phyloP scores from a whole-genome alignment of 1,139 yeast species.

The Blastobotrys proliferans region DNA sequence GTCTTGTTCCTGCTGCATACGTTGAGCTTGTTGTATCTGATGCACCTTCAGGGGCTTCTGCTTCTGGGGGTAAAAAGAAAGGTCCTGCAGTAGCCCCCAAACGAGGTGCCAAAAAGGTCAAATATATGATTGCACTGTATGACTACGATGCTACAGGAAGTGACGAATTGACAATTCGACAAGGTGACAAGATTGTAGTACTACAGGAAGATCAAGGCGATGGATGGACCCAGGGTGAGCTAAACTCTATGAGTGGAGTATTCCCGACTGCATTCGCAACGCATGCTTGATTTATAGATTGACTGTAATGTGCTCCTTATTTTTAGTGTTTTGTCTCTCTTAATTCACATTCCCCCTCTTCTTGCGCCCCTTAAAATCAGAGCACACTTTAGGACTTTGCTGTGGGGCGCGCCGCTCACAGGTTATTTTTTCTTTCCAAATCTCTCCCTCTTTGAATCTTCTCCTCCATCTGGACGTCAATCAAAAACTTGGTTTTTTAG shows the following conservation, averaged over 20 bases:
- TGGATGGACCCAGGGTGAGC: constrained; percentile 96
- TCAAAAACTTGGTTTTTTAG: constrained; percentile 2
- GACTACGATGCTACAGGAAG: constrained; percentile 79
- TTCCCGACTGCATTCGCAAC: constrained; percentile 75
- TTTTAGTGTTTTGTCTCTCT: background rate
- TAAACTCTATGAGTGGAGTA: constrained; percentile 66
- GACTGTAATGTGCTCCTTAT: no score
- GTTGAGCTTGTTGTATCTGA: constrained; percentile 40
- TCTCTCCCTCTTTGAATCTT: constrained; percentile 3
- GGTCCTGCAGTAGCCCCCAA: constrained; percentile 85
- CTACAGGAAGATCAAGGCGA: constrained; percentile 75
- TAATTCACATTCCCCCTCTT: constrained; percentile 2
- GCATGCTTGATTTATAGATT: no score
- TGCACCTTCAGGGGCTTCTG: constrained; percentile 11
- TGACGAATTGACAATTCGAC: constrained; percentile 67
- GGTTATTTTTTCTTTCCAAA: constrained; percentile 1
- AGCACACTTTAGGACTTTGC: no score
- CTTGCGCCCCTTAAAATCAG: constrained; percentile 1
- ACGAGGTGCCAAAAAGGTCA: constrained; percentile 61
- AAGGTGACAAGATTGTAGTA: constrained; percentile 73
- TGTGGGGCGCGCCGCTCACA: constrained; percentile 1
- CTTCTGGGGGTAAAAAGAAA: constrained; percentile 40
- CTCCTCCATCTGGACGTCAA: constrained; percentile 1
- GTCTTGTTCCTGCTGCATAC: constrained; percentile 86
- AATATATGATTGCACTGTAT: constrained; percentile 69